phyloP scores from a whole-genome alignment of 768 basidiomycete species.

The Xanthoconium stramineum region DNA sequence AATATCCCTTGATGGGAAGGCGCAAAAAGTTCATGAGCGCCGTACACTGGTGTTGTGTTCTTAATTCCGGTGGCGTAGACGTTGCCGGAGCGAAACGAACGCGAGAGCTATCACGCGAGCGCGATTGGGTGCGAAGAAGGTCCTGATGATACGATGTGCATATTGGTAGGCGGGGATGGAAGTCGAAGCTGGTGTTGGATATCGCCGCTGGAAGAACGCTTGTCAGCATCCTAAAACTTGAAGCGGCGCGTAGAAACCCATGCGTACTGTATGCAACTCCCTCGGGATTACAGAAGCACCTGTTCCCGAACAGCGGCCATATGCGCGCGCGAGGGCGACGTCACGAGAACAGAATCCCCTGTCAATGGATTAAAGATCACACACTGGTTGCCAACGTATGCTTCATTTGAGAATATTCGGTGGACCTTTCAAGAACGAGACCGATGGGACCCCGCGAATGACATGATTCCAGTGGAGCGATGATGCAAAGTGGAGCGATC shows the following conservation, averaged over 20 bases:
- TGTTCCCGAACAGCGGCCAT: too few species aligned
- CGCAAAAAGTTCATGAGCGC: too few species aligned
- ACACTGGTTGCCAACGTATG: too few species aligned
- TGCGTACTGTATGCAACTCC: neutral
- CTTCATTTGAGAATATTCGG: too few species aligned
- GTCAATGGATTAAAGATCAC: too few species aligned
- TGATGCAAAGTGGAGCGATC: conserved; percentile 3
- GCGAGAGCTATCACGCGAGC: neutral
- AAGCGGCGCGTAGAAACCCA: neutral
- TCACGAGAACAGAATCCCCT: too few species aligned
- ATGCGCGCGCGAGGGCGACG: too few species aligned
- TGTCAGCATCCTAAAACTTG: too few species aligned
- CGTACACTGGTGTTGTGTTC: too few species aligned
- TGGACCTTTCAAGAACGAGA: too few species aligned
- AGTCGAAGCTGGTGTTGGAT: neutral
- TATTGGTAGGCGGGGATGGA: neutral
- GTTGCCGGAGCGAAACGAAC: neutral
- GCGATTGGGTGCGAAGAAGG: neutral
- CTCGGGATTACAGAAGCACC: too few species aligned
- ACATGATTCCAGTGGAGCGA: neutral
- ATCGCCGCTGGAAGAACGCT: neutral
- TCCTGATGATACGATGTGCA: neutral
- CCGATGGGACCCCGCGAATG: neutral
- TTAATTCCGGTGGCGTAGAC: neutral
- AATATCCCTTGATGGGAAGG: too few species aligned